Conservation (phyloP, 495 filamentous ascomycete genomes). For the Haplographium delicatum region DNA sequence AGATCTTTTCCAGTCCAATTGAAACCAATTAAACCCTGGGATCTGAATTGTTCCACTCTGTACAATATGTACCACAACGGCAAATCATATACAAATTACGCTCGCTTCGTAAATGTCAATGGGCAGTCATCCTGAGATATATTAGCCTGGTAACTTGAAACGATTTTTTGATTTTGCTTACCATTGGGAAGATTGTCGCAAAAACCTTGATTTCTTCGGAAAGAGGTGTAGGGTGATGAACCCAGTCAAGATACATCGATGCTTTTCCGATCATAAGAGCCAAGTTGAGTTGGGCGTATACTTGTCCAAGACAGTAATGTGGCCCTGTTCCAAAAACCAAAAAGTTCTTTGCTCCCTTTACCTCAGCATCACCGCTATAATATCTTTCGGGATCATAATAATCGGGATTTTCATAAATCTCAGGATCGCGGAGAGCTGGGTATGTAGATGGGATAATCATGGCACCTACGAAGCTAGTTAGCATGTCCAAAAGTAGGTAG, state of each 20-base stretch:
- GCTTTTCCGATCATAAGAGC: slow-evolving; percentile 92
- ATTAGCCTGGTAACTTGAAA: not conserved
- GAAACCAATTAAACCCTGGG: not conserved
- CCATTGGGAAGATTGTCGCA: slow-evolving; percentile 95
- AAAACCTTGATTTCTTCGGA: slow-evolving; percentile 98
- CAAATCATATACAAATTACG: slow-evolving; percentile 7
- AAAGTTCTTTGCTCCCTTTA: slow-evolving; percentile 89
- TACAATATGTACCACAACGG: not conserved
- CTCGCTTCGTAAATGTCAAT: slow-evolving; percentile 46
- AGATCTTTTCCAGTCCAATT: no score
- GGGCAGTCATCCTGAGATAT: slow-evolving; percentile 55
- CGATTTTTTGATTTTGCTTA: slow-evolving; percentile 38
- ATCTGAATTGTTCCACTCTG: no score
- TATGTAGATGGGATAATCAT: slow-evolving; percentile 94
- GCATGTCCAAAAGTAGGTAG: no score
- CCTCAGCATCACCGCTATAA: slow-evolving; percentile 83
- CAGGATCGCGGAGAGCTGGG: slow-evolving; percentile 86
- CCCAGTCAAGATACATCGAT: slow-evolving; percentile 86
- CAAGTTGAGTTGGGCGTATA: slow-evolving; percentile 85
- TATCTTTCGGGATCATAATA: slow-evolving; percentile 88
- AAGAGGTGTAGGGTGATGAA: slow-evolving; percentile 69
- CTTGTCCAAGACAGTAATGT: slow-evolving; percentile 95
- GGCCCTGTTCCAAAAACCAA: slow-evolving; percentile 94
- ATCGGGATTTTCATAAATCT: slow-evolving; percentile 87
- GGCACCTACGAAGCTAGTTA: slow-evolving; percentile 44